Evolutionary conservation across 2,329 filamentous ascomycete species (phyloP), one percentile per base, ranked within the genome.

Genomic region (Pezicula carpinea): DNA sequence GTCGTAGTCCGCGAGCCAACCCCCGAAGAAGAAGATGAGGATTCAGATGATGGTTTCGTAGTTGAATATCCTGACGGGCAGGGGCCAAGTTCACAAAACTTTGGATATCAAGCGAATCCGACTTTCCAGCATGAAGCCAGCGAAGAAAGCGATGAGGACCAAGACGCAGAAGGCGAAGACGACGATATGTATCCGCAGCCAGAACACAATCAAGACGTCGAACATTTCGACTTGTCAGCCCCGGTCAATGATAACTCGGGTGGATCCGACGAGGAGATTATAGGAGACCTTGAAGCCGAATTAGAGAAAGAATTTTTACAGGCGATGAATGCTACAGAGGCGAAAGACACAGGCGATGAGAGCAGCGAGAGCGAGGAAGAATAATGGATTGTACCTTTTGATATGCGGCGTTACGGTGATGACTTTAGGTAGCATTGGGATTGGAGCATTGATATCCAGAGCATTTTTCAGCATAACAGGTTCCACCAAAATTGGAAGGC

Each of bases 1-100:
- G 44, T 26, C 11, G 23, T 52, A 19, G 53, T 56, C 3, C 55
- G 58, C 13, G 57, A 61, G 44, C 62, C 60, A 29, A 64, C 50
- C 3, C 61, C 56, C 1, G 58, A 64, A 53, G 41, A 61, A 51
- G 55, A 61, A 52, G 48, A 75, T 6, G 72, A 75, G 11, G 77
- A 80, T 36, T 79, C 77, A 19, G 79, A 80, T 43, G 74, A 75
- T 39, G 75, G 74, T 21, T 68, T 83, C 29, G 73, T 75, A 21
- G 71, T 84, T 47, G 81, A 84, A 61, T 81, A 80, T 53, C 80
- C 80, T 0, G 77, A 73, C 39, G 76, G 71, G 29, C 71, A 73
- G 38, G 76, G 71, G 26, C 71, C 71, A 18, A 64, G 66, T 3
- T 61, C 65, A 18, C 53, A 53, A 15, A 51, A 47, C 44, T 55